phyloP scores from a whole-genome alignment of 2,329 filamentous ascomycete species.

The Fusarium illudens region DNA sequence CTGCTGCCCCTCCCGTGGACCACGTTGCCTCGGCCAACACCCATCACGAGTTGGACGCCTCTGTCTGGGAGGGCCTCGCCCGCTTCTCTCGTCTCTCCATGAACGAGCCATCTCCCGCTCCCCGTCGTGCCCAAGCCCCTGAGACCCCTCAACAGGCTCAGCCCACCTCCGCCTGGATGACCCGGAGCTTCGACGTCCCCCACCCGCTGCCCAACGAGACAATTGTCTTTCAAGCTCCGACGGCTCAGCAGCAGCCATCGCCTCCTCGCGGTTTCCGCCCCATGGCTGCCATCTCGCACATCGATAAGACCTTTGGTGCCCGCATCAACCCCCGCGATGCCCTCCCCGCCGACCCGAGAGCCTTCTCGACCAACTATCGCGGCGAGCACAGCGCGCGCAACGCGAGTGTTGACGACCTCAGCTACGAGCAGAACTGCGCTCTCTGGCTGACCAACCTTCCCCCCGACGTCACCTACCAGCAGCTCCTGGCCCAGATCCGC shows the following conservation, averaged over 20 bases:
- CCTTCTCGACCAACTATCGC: conserved; percentile 48
- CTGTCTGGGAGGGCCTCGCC: conserved; percentile 21
- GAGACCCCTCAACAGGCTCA: background rate
- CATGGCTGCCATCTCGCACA: conserved; percentile 32
- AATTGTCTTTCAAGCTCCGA: background rate
- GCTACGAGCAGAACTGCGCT: conserved; percentile 55
- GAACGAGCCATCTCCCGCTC: background rate
- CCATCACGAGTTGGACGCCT: background rate
- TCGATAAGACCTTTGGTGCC: background rate
- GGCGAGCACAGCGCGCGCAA: conserved; percentile 49
- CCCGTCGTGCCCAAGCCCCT: background rate
- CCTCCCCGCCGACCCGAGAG: background rate
- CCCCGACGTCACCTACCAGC: conserved; percentile 49
- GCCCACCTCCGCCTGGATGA: conserved; percentile 7
- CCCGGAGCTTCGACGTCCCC: background rate
- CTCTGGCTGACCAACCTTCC: conserved; percentile 64
- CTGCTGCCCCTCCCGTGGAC: background rate
- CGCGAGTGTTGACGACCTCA: conserved; percentile 46
- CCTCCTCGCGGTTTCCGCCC: conserved; percentile 33
- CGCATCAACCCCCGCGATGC: background rate
- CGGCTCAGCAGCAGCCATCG: background rate
- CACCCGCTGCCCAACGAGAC: background rate
- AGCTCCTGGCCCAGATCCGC: conserved; percentile 56
- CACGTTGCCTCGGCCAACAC: background rate
- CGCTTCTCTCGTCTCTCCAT: conserved; percentile 8